Evolutionary conservation across 257 asterid genomes (phyloP).

Genomic region (Fraxinus americana): DNA sequence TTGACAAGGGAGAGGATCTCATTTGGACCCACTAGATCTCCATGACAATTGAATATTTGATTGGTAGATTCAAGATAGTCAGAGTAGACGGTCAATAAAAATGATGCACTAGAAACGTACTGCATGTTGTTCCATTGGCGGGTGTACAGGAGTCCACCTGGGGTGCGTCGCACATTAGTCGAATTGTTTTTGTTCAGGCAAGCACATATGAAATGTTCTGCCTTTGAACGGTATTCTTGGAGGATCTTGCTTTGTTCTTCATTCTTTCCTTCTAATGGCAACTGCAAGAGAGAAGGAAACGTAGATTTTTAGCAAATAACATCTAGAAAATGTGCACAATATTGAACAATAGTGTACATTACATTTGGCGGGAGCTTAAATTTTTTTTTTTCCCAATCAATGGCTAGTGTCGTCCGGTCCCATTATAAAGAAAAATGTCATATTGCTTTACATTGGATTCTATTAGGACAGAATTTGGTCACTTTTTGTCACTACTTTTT

Average conservation of each 20-base stretch:
- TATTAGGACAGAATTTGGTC: not conserved
- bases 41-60: slow-evolving; percentile 41
- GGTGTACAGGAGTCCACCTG: slow-evolving; percentile 58
- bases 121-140: slow-evolving; percentile 87
- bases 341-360: not conserved
- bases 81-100: slow-evolving; percentile 57
- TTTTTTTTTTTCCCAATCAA: not conserved
- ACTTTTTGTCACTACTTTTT: slow-evolving; percentile 2
- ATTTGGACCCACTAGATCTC: slow-evolving; percentile 20
- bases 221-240: slow-evolving; percentile 53
- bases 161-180: slow-evolving; percentile 54
- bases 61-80: slow-evolving; percentile 45
- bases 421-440: not conserved
- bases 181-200: slow-evolving; percentile 58
- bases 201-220: slow-evolving; percentile 65
- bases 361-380: not conserved
- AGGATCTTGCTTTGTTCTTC: slow-evolving; percentile 34
- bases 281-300: slow-evolving; percentile 29
- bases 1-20: slow-evolving; percentile 44
- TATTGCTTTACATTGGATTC: not conserved
- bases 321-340: not conserved
- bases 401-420: not conserved
- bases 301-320: not conserved
- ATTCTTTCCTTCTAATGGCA: slow-evolving; percentile 43
- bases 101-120: slow-evolving; percentile 51